These are phyloP conservation scores for Sergeia podlipaevii DNA, from an alignment of 208 protist species.

Conservation along the genomic window DNA sequence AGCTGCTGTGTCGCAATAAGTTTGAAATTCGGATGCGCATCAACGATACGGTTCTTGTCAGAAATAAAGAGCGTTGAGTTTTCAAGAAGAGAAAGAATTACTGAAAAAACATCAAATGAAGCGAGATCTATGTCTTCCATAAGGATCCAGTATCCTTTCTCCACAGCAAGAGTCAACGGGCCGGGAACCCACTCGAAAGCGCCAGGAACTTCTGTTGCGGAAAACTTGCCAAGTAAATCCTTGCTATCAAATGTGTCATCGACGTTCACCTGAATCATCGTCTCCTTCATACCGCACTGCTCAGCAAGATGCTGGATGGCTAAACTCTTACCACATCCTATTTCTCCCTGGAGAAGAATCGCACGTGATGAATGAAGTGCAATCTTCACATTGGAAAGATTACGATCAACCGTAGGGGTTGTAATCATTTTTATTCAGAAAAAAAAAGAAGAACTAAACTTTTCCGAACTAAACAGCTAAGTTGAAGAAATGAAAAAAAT, in stretches of 20 bases:
- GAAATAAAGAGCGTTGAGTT: constrained; percentile 94
- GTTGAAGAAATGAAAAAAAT: background rate
- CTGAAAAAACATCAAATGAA: constrained; percentile 97
- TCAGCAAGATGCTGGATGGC: constrained; percentile 61
- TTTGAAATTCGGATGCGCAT: constrained; percentile 80
- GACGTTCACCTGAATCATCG: constrained; percentile 89
- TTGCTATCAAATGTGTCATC: constrained; percentile 99
- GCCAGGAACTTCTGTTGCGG: constrained; percentile 97
- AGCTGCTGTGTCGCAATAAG: constrained; percentile 89
- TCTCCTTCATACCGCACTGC: constrained; percentile 45
- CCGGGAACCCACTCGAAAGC: constrained; percentile 98
- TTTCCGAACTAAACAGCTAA: no score
- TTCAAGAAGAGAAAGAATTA: constrained; percentile 97
- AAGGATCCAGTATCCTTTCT: constrained; percentile 97
- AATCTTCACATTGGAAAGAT: constrained; percentile 62
- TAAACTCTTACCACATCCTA: constrained; percentile 84
- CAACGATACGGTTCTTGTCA: constrained; percentile 92
- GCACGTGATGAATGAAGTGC: constrained; percentile 63
- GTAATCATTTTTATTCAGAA: constrained; percentile 48
- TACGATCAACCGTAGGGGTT: constrained; percentile 56
- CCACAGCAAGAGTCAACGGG: constrained; percentile 94
- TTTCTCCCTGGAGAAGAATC: constrained; percentile 82
- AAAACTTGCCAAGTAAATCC: constrained; percentile 98
- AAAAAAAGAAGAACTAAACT: constrained; percentile 1
- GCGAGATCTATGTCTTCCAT: constrained; percentile 99